Percentiles rank a stretch among this genome's conserved stretches.
Evolutionary conservation across 352 stramenopile species (phyloP).

Genomic region (Phytopythium aichiense): DNA sequence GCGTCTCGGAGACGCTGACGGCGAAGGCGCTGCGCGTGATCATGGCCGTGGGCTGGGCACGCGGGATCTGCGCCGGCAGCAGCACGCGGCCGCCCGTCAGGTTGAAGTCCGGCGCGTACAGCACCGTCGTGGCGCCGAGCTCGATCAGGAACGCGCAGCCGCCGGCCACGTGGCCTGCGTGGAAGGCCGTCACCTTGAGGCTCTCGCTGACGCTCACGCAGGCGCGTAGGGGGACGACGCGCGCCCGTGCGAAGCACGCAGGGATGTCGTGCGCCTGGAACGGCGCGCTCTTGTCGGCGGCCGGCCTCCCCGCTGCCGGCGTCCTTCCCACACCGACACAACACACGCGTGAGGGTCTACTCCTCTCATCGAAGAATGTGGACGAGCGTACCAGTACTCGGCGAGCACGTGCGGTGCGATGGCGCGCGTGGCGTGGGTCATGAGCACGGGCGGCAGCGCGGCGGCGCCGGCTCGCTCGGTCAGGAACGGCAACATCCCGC

Average conservation of each 20-base stretch:
- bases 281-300: conserved; percentile 24
- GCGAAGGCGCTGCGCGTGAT: conserved; percentile 74
- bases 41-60: conserved; percentile 49
- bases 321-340: neutral
- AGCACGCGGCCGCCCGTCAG: conserved; percentile 65
- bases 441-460: conserved; percentile 38
- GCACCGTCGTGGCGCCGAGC: conserved; percentile 60
- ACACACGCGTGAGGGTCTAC: neutral
- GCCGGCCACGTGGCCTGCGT: conserved; percentile 71
- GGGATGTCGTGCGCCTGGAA: conserved; percentile 65
- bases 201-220: conserved; percentile 54
- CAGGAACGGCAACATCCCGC: conserved; percentile 73
- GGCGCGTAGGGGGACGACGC: conserved; percentile 46
- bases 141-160: conserved; percentile 78
- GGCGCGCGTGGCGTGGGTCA: conserved; percentile 77
- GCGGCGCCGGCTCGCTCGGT: conserved; percentile 49
- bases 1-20: conserved; percentile 80
- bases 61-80: conserved; percentile 62
- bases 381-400: conserved; percentile 57
- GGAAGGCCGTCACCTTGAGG: conserved; percentile 77
- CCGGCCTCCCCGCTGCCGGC: neutral
- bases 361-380: neutral
- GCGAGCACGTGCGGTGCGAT: conserved; percentile 63
- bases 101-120: conserved; percentile 83
- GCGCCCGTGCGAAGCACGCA: conserved; percentile 45